Evolutionary conservation across 768 basidiomycete genomes (phyloP).

Genomic region (Lactarius trivialis): DNA sequence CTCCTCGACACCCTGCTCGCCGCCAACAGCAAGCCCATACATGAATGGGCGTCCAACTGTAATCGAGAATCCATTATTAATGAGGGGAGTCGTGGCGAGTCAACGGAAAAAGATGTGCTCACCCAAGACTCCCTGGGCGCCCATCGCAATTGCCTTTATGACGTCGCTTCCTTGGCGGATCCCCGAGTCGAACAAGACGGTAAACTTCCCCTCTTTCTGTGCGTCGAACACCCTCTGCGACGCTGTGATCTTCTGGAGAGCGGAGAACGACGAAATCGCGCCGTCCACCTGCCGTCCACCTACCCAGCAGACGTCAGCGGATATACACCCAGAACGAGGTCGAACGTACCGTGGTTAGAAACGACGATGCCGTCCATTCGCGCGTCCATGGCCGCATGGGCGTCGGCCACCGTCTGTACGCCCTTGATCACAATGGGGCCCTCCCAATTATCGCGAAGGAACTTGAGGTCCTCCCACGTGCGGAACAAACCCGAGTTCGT

Average conservation of each 20-base stretch:
- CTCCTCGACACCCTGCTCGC: constrained; percentile 70
- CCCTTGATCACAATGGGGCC: constrained; percentile 78
- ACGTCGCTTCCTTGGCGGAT: constrained; percentile 80
- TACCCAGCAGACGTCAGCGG: constrained; percentile 23
- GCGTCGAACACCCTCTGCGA: constrained; percentile 53
- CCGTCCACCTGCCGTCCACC: constrained; percentile 77
- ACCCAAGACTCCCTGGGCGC: constrained; percentile 77
- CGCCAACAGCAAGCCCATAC: constrained; percentile 64
- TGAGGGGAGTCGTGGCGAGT: no score
- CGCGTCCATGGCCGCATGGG: constrained; percentile 56
- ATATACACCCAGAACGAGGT: neutral
- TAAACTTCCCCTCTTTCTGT: constrained; percentile 53
- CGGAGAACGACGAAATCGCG: constrained; percentile 64
- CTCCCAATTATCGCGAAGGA: constrained; percentile 68
- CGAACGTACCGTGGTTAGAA: constrained; percentile 71
- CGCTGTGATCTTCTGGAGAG: constrained; percentile 60
- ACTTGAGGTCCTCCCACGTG: constrained; percentile 65
- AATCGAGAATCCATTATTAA: neutral
- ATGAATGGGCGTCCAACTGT: constrained; percentile 70
- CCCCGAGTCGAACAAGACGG: constrained; percentile 73
- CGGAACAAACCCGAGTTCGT: constrained; percentile 54
- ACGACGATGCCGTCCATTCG: constrained; percentile 71
- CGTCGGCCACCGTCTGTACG: constrained; percentile 65
- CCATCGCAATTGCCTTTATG: constrained; percentile 78
- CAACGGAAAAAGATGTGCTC: constrained; percentile 28